Conservation (phyloP, 306 rosid species). For the Adenanthera pavonina region DNA sequence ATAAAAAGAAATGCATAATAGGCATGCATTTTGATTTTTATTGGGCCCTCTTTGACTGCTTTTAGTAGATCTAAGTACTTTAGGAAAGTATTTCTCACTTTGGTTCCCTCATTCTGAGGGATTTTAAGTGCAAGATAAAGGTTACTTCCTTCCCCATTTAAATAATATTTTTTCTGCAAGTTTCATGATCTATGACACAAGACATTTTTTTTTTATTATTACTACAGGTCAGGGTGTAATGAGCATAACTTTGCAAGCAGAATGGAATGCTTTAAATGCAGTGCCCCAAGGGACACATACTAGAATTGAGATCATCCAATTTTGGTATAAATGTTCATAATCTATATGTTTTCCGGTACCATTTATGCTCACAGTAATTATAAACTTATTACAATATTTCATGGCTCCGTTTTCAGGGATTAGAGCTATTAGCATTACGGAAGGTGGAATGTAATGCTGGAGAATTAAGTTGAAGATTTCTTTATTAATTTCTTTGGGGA, state of each 20-base stretch:
- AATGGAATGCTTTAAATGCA: slow-evolving; percentile 96
- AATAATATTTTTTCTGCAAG: not conserved
- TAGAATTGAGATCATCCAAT: slow-evolving; percentile 43
- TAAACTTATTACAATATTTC: not conserved
- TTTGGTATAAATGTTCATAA: slow-evolving; percentile 31
- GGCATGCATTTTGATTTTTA: slow-evolving; percentile 35
- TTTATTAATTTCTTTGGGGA: slow-evolving; percentile 23
- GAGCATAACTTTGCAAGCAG: slow-evolving; percentile 98
- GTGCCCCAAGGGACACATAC: slow-evolving; percentile 88
- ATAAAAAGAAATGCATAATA: not conserved
- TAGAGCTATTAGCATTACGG: not conserved
- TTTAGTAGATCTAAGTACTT: slow-evolving; percentile 34
- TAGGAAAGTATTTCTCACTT: slow-evolving; percentile 29
- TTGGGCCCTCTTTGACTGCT: slow-evolving; percentile 59
- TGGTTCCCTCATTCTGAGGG: not conserved
- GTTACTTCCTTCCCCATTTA: not conserved
- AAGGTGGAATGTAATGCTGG: not conserved
- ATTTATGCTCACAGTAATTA: not conserved
- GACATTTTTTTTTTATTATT: not conserved
- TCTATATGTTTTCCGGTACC: not conserved
- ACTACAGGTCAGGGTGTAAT: slow-evolving; percentile 84
- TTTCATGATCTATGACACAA: not conserved
- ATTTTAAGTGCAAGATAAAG: not conserved
- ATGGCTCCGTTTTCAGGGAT: not conserved
- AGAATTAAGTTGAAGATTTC: slow-evolving; percentile 42